These are phyloP conservation scores for Pseudogymnoascus sp. DNA, from an alignment of 2,329 filamentous ascomycete species.

Conservation along the genomic window DNA sequence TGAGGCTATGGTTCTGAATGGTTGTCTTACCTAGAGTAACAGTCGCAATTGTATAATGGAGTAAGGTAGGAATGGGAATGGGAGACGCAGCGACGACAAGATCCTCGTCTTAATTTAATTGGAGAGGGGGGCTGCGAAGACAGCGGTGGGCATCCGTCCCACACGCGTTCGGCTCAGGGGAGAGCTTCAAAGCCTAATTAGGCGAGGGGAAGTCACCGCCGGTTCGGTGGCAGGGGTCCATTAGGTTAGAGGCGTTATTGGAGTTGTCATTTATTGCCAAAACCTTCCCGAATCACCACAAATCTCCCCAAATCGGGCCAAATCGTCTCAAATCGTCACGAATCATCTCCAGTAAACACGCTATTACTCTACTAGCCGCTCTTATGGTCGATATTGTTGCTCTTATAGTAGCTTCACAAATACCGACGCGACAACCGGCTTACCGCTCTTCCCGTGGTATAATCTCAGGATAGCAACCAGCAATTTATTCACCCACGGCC, in stretches of 20 bases:
- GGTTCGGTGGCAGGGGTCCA: background rate
- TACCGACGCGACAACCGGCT: background rate
- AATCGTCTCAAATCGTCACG: background rate
- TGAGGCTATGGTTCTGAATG: background rate
- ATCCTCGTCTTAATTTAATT: conserved; percentile 5
- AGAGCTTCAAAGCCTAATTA: conserved; percentile 8
- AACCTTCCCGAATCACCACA: background rate
- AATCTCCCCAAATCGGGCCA: background rate
- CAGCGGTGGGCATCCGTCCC: conserved; percentile 5
- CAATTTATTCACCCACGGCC: background rate
- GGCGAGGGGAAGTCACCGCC: background rate
- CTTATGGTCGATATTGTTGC: background rate
- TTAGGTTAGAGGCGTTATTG: conserved; percentile 1
- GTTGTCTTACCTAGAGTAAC: conserved; percentile 3
- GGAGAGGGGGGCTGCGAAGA: background rate
- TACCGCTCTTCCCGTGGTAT: conserved; percentile 1
- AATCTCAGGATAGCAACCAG: background rate
- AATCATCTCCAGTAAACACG: background rate
- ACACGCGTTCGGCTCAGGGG: conserved; percentile 2
- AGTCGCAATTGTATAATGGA: background rate
- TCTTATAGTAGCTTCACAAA: background rate
- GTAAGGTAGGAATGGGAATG: conserved; percentile 6
- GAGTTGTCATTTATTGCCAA: conserved; percentile 5
- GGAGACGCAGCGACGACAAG: background rate
- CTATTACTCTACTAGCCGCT: background rate